A percentile compares a stretch with the other conserved stretches of the same genome.
Evolutionary conservation across 495 filamentous ascomycete genomes (phyloP).

Genomic region (Penicillium argentinense): DNA sequence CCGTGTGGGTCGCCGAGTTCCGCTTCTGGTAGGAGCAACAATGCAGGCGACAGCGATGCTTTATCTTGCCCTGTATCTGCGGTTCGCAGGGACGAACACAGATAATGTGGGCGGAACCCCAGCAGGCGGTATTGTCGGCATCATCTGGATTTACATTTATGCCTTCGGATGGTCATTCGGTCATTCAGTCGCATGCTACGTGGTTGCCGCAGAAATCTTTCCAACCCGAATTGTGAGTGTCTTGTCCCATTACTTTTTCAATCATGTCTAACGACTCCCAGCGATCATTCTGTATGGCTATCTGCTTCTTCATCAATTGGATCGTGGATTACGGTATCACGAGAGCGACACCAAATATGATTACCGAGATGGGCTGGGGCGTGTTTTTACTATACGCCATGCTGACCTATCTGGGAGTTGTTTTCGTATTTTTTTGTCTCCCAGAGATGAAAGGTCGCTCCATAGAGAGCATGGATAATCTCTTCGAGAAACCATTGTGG

Average conservation of each 20-base stretch:
- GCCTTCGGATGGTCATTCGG: slow-evolving; percentile 42
- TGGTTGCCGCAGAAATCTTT: slow-evolving; percentile 27
- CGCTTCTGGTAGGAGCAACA: slow-evolving; percentile 61
- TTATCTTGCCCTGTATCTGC: slow-evolving; percentile 61
- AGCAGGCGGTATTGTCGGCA: slow-evolving; percentile 53
- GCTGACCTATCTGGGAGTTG: slow-evolving; percentile 25
- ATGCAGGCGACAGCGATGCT: slow-evolving; percentile 65
- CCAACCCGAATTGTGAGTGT: slow-evolving; percentile 27
- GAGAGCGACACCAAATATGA: slow-evolving; percentile 27
- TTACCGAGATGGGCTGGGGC: slow-evolving; percentile 30
- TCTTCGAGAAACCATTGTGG: slow-evolving; percentile 34
- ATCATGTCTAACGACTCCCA: not conserved
- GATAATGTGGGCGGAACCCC: slow-evolving; percentile 35
- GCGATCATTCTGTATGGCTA: slow-evolving; percentile 24
- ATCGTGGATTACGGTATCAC: slow-evolving; percentile 28
- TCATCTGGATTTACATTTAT: slow-evolving; percentile 67
- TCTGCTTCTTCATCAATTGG: slow-evolving; percentile 27
- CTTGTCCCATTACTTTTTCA: not conserved
- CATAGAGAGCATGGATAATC: slow-evolving; percentile 37
- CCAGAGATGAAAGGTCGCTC: slow-evolving; percentile 32
- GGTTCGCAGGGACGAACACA: slow-evolving; percentile 46
- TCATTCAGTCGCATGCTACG: slow-evolving; percentile 26
- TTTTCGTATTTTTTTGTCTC: slow-evolving; percentile 32
- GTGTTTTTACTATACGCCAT: slow-evolving; percentile 28
- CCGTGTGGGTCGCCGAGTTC: slow-evolving; percentile 47